A percentile compares a stretch with the other conserved stretches of the same genome.
Conservation (phyloP, 176 grass and related monocot genomes). For the Bonia amplexicaulis region DNA sequence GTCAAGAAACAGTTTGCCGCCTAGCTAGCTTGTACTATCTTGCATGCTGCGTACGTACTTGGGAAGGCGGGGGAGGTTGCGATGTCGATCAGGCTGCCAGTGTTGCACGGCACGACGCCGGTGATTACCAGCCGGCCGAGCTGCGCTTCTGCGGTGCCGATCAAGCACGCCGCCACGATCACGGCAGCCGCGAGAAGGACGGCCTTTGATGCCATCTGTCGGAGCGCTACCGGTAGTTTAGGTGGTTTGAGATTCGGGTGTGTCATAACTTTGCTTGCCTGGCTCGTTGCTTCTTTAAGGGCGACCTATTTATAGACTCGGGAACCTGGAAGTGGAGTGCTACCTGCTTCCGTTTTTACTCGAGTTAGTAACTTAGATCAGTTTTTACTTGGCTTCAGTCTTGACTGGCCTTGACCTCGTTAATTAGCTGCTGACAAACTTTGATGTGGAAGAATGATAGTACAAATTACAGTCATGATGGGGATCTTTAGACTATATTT, state of each 20-base stretch:
- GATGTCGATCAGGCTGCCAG: slow-evolving; percentile 50
- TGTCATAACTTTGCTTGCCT: neutral
- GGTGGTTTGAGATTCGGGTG: neutral
- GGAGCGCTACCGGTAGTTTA: neutral
- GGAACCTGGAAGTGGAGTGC: neutral
- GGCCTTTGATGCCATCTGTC: slow-evolving; percentile 29
- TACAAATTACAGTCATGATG: neutral
- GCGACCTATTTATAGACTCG: neutral
- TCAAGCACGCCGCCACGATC: neutral
- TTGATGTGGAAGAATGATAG: neutral
- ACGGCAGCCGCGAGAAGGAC: neutral
- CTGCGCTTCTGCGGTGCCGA: slow-evolving; percentile 9
- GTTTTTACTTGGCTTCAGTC: neutral
- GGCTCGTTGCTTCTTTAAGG: neutral
- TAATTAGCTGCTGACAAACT: neutral
- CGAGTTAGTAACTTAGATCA: neutral
- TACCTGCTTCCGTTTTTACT: neutral
- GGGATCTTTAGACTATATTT: neutral
- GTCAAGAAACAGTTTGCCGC: neutral
- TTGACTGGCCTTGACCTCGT: neutral
- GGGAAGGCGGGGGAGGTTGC: slow-evolving; percentile 46
- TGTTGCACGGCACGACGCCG: slow-evolving; percentile 56
- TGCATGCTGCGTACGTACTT: slow-evolving; percentile 8
- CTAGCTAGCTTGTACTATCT: neutral
- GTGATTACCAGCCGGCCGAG: slow-evolving; percentile 33